These are phyloP conservation scores for Castanea mollissima DNA, from an alignment of 306 rosid genomes.

Conservation along the genomic window DNA sequence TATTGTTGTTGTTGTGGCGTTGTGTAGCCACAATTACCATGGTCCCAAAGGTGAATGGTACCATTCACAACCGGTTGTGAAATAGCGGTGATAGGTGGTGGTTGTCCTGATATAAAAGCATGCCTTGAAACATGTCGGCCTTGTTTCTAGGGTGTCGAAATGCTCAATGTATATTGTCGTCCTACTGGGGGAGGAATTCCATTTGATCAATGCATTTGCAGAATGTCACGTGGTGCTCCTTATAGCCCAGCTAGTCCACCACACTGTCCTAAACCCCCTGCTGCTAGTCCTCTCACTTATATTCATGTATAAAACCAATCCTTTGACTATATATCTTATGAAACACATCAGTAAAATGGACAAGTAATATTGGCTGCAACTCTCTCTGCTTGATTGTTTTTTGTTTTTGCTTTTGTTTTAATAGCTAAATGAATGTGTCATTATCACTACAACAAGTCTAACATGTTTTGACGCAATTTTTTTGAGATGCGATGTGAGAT, in stretches of 20 bases:
- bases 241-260: slow-evolving; percentile 14
- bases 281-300: background rate
- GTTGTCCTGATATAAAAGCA: slow-evolving; percentile 6
- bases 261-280: slow-evolving; percentile 11
- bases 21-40: background rate
- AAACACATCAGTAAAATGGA: no score
- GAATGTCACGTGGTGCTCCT: slow-evolving; percentile 9
- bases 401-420: no score
- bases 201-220: background rate
- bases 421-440: no score
- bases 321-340: no score
- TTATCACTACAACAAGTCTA: no score
- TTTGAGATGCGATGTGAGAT: no score
- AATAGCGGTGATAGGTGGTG: background rate
- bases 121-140: slow-evolving; percentile 5
- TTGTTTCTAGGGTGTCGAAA: slow-evolving; percentile 12
- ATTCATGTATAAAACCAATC: background rate
- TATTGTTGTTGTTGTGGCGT: no score
- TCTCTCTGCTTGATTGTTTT: no score
- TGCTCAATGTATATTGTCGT: background rate
- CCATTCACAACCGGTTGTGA: background rate
- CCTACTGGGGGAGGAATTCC: slow-evolving; percentile 2
- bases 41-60: background rate
- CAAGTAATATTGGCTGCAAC: no score
- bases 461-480: no score